phyloP scores from a whole-genome alignment of 108 stramenopile genomes.

The Skeletonema costatum region DNA sequence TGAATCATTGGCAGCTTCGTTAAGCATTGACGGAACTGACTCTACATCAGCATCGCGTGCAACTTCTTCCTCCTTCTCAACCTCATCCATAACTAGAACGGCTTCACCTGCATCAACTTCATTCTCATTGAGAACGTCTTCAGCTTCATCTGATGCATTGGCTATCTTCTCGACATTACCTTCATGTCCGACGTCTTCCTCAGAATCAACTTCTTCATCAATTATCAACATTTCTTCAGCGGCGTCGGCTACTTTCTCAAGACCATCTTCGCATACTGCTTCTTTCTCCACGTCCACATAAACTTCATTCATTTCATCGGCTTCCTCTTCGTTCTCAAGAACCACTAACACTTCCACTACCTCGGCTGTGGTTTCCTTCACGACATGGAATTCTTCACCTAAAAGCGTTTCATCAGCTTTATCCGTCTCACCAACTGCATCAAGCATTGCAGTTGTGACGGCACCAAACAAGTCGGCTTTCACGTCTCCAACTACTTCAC shows the following conservation, averaged over 20 bases:
- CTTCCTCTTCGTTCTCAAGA: background rate
- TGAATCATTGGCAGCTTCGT: background rate
- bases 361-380: background rate
- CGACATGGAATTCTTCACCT: background rate
- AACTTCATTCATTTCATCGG: slow-evolving; percentile 21
- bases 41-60: background rate
- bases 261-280: too few relatives aligned
- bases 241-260: too few relatives aligned
- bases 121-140: too few relatives aligned
- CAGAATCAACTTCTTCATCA: too few relatives aligned
- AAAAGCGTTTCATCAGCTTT: too few relatives aligned
- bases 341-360: background rate
- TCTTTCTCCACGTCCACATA: background rate
- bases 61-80: background rate
- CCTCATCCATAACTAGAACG: background rate
- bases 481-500: too few relatives aligned
- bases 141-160: too few relatives aligned
- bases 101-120: too few relatives aligned
- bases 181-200: too few relatives aligned
- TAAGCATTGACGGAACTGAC: background rate
- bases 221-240: too few relatives aligned
- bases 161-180: too few relatives aligned
- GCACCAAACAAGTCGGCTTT: background rate
- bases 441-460: background rate
- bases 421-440: too few relatives aligned